These are phyloP conservation scores for Trichoderma atrobrunneum DNA, from an alignment of 2,329 filamentous ascomycete genomes.

Conservation along the genomic window DNA sequence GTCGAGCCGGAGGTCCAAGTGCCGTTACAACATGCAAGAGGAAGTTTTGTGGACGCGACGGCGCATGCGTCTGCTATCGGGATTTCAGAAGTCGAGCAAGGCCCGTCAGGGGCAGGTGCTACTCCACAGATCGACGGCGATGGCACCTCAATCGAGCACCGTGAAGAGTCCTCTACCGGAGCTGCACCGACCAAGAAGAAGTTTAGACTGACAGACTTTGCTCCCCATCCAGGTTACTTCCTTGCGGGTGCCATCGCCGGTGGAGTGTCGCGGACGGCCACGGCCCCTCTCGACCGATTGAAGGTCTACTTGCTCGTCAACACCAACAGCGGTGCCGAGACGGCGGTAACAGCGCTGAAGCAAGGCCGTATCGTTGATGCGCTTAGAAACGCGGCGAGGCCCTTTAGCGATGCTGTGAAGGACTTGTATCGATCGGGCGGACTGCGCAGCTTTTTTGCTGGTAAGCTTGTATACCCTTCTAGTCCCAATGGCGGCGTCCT, in stretches of 20 bases:
- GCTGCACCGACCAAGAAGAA: conserved; percentile 39
- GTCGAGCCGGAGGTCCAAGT: conserved; percentile 7
- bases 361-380: conserved; percentile 65
- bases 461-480: conserved; percentile 49
- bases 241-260: conserved; percentile 91
- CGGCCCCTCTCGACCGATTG: conserved; percentile 90
- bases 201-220: conserved; percentile 61
- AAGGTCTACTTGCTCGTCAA: conserved; percentile 98
- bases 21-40: conserved; percentile 17
- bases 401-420: conserved; percentile 69
- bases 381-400: conserved; percentile 62
- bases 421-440: conserved; percentile 86
- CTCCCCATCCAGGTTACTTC: conserved; percentile 95
- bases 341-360: conserved; percentile 64
- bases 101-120: conserved; percentile 25
- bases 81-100: conserved; percentile 26
- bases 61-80: conserved; percentile 24
- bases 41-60: conserved; percentile 21
- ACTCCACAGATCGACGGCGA: conserved; percentile 31
- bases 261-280: conserved; percentile 90
- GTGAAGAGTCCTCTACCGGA: conserved; percentile 35
- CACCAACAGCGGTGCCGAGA: conserved; percentile 53
- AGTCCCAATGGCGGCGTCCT: background rate
- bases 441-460: conserved; percentile 85
- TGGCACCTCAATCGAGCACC: conserved; percentile 34